These are phyloP conservation scores for Cryptococcus sp. DNA, from an alignment of 1,284 basidiomycete species.

Conservation along the genomic window DNA sequence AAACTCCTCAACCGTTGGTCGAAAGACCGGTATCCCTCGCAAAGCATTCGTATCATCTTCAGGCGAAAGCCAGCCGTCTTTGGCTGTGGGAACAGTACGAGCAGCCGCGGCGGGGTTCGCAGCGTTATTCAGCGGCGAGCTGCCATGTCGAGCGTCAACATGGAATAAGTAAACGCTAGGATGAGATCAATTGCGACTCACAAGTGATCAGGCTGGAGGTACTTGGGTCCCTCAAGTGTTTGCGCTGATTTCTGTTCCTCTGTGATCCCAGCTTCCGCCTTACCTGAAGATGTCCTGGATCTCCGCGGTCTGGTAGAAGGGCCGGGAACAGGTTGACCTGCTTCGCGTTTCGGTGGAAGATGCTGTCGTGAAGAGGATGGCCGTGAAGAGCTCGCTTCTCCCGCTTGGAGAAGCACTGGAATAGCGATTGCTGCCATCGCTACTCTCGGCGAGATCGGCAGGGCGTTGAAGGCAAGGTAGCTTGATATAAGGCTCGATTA, in stretches of 20 bases:
- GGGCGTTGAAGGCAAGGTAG: too few relatives aligned
- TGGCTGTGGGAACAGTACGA: slow-evolving; percentile 10
- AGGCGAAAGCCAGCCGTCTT: slow-evolving; percentile 57
- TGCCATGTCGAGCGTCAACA: background rate
- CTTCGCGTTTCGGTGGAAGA: background rate
- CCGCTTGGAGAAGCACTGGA: too few relatives aligned
- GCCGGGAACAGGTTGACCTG: slow-evolving; percentile 1
- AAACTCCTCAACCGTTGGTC: slow-evolving; percentile 84
- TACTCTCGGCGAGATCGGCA: too few relatives aligned
- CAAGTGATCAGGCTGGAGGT: slow-evolving; percentile 27
- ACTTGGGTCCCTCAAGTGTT: slow-evolving; percentile 8
- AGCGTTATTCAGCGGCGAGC: slow-evolving; percentile 32
- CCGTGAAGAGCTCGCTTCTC: too few relatives aligned
- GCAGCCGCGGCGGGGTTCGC: slow-evolving; percentile 14
- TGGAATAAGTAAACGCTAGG: background rate
- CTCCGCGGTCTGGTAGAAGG: slow-evolving; percentile 4
- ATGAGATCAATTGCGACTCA: slow-evolving; percentile 2
- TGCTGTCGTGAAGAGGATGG: too few relatives aligned
- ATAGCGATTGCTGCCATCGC: too few relatives aligned
- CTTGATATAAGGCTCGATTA: too few relatives aligned
- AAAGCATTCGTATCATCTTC: slow-evolving; percentile 79
- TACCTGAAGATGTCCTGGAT: background rate
- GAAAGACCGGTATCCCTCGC: slow-evolving; percentile 91
- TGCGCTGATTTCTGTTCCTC: background rate
- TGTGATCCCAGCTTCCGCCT: background rate